Percentiles rank a stretch among this genome's conserved stretches.
These are phyloP conservation scores for Malus hybrid DNA, from an alignment of 331 rosid species.

Conservation along the genomic window DNA sequence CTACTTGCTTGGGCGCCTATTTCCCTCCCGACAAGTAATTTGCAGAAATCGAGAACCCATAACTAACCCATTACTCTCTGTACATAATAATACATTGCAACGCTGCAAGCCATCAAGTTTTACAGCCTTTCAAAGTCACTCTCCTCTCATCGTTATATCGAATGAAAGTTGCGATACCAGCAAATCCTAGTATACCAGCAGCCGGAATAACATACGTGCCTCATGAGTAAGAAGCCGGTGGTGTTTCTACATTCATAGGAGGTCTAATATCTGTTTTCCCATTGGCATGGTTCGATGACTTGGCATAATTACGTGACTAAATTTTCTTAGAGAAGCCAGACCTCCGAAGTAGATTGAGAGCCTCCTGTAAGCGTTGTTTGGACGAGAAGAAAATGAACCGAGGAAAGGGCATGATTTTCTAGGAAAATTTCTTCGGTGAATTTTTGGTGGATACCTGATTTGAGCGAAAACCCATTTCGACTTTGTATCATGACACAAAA, in stretches of 20 bases:
- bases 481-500: neutral
- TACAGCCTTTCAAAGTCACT: slow-evolving; percentile 55
- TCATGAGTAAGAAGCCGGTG: slow-evolving; percentile 38
- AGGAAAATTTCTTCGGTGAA: neutral
- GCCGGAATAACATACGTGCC: slow-evolving; percentile 43
- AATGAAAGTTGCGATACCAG: slow-evolving; percentile 53
- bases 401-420: slow-evolving; percentile 37
- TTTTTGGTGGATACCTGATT: neutral
- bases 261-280: slow-evolving; percentile 25
- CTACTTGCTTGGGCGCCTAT: no score
- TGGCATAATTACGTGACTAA: slow-evolving; percentile 37
- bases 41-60: no score
- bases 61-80: no score
- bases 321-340: slow-evolving; percentile 32
- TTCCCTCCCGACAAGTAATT: no score
- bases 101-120: no score
- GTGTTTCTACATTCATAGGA: slow-evolving; percentile 23
- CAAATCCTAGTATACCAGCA: slow-evolving; percentile 57
- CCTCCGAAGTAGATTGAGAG: slow-evolving; percentile 52
- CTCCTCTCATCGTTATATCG: slow-evolving; percentile 80
- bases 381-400: slow-evolving; percentile 41
- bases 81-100: no score
- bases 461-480: slow-evolving; percentile 12
- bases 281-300: slow-evolving; percentile 32
- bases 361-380: slow-evolving; percentile 24